These are phyloP conservation scores for Poa pratensis DNA, from an alignment of 176 grass and related monocot genomes.

Conservation along the genomic window DNA sequence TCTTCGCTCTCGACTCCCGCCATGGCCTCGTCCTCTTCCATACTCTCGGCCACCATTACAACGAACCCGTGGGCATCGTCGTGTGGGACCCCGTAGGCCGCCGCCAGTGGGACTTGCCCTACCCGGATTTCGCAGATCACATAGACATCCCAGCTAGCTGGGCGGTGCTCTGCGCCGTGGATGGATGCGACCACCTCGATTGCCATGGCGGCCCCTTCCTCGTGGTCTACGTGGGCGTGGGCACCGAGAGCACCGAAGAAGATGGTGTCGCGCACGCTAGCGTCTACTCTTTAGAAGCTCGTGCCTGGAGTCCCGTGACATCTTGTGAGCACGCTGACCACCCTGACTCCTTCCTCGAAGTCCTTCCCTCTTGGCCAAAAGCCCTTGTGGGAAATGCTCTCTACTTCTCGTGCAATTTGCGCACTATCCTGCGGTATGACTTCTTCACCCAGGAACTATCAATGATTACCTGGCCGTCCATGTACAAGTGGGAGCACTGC, in stretches of 20 bases:
- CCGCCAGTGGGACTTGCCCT: not conserved
- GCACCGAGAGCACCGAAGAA: not conserved
- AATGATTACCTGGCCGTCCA: not conserved
- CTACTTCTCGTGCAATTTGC: not conserved
- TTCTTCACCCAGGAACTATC: not conserved
- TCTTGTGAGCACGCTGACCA: slow-evolving; percentile 2
- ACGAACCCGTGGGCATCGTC: not conserved
- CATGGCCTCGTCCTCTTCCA: slow-evolving; percentile 14
- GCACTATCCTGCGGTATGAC: not conserved
- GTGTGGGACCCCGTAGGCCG: not conserved
- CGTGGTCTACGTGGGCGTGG: not conserved
- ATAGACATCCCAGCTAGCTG: not conserved
- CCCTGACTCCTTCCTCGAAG: not conserved
- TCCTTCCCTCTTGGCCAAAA: not conserved
- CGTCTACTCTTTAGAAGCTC: not conserved
- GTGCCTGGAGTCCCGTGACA: slow-evolving; percentile 7
- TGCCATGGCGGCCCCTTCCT: slow-evolving; percentile 13
- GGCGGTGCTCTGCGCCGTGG: slow-evolving; percentile 21
- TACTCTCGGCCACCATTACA: not conserved
- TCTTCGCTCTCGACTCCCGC: not conserved
- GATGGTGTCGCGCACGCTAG: not conserved
- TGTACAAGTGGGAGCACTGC: not conserved
- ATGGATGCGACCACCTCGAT: slow-evolving; percentile 12
- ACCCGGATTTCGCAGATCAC: not conserved
- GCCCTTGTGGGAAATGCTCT: slow-evolving; percentile 1